Evolutionary conservation across 495 filamentous ascomycete species (phyloP), one percentile per base, ranked within the genome.

Genomic region (Neurospora tetraspora): DNA sequence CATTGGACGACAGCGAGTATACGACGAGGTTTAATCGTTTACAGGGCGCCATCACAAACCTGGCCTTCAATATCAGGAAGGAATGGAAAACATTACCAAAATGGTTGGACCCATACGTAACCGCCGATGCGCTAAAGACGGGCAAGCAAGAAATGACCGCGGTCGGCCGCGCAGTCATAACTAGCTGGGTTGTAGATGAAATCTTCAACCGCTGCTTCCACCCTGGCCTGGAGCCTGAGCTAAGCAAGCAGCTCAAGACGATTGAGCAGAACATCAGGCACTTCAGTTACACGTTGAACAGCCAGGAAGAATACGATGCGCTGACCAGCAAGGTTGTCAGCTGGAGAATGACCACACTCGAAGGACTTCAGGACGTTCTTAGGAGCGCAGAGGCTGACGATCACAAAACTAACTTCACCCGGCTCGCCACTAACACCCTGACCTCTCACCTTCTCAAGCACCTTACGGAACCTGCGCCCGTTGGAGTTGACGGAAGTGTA

Each of bases 81-180:
- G 90, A 95, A 76, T 99, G 96, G 96, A 88, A 88, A 74, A 82
- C 84, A 27, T 82, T 98, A 39, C 96, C 96, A 2, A 70, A 82
- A 3, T 98, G 94, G 94, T 85, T 99, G 27, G 84, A 86, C 27
- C 85, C 85, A 8, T 91, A 87, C 70, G 92, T 97, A 75, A 98
- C 94, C 78, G 85, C 90, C 69, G 94, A 97, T 73, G 94, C 95
- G 3, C 85, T 93, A 36, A 83, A 86, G 68, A 91, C 88, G 16
- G 95, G 94, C 70, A 96, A 92, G 71, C 93, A 97, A 79, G 96
- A 99, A 78, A 99, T 99, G 96, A 98, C 93, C 7, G 93, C 93
- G 6, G 91, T 97, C 31, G 96, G 96, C n/a, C 89, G 95, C 37
- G 94, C 96, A 7, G 88, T 92, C 68, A 94, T 99, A 73, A 91